These are phyloP conservation scores for Nemophila menziesii DNA, from an alignment of 257 asterid genomes.

Conservation along the genomic window DNA sequence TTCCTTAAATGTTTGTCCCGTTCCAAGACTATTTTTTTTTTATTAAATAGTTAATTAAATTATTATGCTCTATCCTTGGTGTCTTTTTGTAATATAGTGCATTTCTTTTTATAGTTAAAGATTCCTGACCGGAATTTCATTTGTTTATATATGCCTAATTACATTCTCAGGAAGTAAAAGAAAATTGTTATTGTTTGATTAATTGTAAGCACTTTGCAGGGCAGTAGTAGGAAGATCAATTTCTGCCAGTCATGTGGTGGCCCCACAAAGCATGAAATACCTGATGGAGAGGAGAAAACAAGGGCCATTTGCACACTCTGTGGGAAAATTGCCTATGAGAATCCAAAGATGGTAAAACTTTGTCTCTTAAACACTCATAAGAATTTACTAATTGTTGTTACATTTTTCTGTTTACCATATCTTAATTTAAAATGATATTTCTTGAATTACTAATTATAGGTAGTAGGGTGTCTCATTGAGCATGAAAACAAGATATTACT, in stretches of 20 bases:
- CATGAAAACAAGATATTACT: slow-evolving; percentile 78
- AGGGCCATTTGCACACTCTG: slow-evolving; percentile 82
- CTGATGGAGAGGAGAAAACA: slow-evolving; percentile 77
- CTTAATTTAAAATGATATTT: neutral
- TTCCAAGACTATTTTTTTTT: neutral
- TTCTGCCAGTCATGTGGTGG: slow-evolving; percentile 95
- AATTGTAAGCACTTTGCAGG: slow-evolving; percentile 31
- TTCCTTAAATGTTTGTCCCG: neutral
- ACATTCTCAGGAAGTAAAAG: neutral
- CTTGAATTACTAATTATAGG: slow-evolving; percentile 27
- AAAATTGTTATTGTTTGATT: slow-evolving; percentile 2
- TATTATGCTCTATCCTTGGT: too few species aligned
- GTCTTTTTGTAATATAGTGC: too few species aligned
- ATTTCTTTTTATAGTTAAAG: too few species aligned
- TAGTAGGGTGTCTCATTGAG: slow-evolving; percentile 93
- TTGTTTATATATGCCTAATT: neutral
- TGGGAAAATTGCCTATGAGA: slow-evolving; percentile 68
- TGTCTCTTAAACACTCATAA: neutral
- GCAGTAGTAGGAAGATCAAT: slow-evolving; percentile 45
- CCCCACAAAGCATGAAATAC: slow-evolving; percentile 74
- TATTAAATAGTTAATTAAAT: too few species aligned
- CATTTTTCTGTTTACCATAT: neutral
- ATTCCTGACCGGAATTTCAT: too few species aligned
- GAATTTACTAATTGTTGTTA: neutral
- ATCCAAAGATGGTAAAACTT: slow-evolving; percentile 80